These are phyloP conservation scores for Solanum chacoense DNA, from an alignment of 305 asterid species.

Conservation along the genomic window DNA sequence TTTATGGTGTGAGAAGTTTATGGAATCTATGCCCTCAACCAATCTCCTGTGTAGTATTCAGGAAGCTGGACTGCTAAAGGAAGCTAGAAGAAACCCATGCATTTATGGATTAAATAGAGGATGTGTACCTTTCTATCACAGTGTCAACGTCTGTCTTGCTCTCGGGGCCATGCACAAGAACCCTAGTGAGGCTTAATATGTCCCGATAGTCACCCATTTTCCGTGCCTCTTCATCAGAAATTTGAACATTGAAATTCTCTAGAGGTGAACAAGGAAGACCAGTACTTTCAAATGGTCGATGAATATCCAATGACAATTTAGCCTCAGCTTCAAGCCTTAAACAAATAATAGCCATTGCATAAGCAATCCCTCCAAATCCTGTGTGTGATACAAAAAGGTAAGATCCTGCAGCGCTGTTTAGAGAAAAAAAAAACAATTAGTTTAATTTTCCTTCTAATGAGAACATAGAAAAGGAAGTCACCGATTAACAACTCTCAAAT, in stretches of 20 bases:
- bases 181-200: slow-evolving; percentile 88
- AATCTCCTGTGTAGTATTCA: not conserved
- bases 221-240: slow-evolving; percentile 54
- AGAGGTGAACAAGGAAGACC: slow-evolving; percentile 25
- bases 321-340: slow-evolving; percentile 68
- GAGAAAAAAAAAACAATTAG: slow-evolving; percentile 14
- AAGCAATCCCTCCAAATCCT: slow-evolving; percentile 97
- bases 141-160: slow-evolving; percentile 85
- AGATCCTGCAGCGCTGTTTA: slow-evolving; percentile 78
- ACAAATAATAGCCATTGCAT: slow-evolving; percentile 96
- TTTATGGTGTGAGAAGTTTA: not conserved
- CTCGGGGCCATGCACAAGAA: slow-evolving; percentile 93
- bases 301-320: slow-evolving; percentile 21
- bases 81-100: not conserved
- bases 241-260: slow-evolving; percentile 16
- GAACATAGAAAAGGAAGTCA: not conserved
- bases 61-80: not conserved
- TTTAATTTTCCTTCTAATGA: slow-evolving; percentile 15
- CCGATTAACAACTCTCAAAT: not conserved
- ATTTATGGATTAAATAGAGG: not conserved
- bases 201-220: slow-evolving; percentile 83
- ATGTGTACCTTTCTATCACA: slow-evolving; percentile 61
- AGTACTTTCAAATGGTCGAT: slow-evolving; percentile 23
- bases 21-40: not conserved
- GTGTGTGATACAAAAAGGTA: slow-evolving; percentile 98